Evolutionary conservation across 306 rosid species (phyloP), one percentile per base, ranked within the genome.

Genomic region (Rosa lucieae): DNA sequence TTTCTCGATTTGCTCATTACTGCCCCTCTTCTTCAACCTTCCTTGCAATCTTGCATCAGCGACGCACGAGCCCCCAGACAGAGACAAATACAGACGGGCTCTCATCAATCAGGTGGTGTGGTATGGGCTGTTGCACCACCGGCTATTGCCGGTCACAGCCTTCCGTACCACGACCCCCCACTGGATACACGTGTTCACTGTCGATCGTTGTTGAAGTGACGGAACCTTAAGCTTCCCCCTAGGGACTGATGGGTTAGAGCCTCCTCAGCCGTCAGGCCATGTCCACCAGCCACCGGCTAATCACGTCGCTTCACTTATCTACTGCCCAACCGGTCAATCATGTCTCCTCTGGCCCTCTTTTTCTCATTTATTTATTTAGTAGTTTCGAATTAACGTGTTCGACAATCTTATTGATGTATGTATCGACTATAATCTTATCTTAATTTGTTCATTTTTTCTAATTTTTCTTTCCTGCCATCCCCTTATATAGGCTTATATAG

Each of bases 151-250:
- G 71, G 90, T 88, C 87, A 80, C 73, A 15, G 8, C 29, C 26
- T 0, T 58, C 63, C 85, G 85, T 85, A 87, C 86, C 44, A 66
- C n/a, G 69, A 13, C 40, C 23, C 23, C 17, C 32, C 37, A 32
- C 37, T 32, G 37, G 37, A 32, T 32, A 39, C 71, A 67, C 47
- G 71, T 67, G 48, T 37, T 9, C 40, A 82, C 84, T 81, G 84
- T 29, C 74, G 82, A 83, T 84, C 49, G 35, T 70, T 75, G 47
- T 83, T 67, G 97, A 91, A 85, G 93, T 91, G 98, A 93, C 94
- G 32, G 67, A 91, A 79, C 97, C 98, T 93, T 91, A 91, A 88
- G 89, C 83, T 44, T 58, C 77, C 84, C 82, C 79, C 77, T 74
- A 77, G 46, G 70, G 46, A 79, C 91, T 87, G 89, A 77, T 76